phyloP scores from a whole-genome alignment of 2,329 filamentous ascomycete species.

The Pseudocercospora eumusae region DNA sequence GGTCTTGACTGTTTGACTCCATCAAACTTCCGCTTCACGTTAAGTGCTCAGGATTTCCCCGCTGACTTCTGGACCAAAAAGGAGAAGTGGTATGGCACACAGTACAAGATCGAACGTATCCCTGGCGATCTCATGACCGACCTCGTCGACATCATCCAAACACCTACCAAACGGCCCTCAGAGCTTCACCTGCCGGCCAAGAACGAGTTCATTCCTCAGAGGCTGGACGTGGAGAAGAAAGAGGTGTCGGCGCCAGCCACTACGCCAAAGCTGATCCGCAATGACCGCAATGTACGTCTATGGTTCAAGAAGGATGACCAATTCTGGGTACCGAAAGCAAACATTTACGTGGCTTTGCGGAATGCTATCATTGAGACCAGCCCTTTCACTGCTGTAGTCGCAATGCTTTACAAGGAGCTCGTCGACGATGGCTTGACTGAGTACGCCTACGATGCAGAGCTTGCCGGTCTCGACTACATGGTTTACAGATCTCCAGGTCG shows the following conservation, averaged over 20 bases:
- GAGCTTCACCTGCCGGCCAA: slow-evolving; percentile 84
- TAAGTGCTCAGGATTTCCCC: slow-evolving; percentile 81
- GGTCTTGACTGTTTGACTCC: slow-evolving; percentile 74
- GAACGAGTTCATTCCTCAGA: slow-evolving; percentile 94
- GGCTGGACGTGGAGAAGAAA: slow-evolving; percentile 92
- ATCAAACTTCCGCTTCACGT: slow-evolving; percentile 83
- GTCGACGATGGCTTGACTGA: slow-evolving; percentile 87
- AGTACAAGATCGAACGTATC: slow-evolving; percentile 82
- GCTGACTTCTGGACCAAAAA: slow-evolving; percentile 78
- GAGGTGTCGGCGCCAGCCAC: slow-evolving; percentile 74
- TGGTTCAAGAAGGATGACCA: slow-evolving; percentile 99
- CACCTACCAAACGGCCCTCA: slow-evolving; percentile 59
- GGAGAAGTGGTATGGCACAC: slow-evolving; percentile 97
- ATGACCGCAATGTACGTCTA: slow-evolving; percentile 75
- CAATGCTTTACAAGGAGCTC: slow-evolving; percentile 77
- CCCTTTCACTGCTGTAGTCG: slow-evolving; percentile 75
- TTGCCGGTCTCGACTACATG: slow-evolving; percentile 83
- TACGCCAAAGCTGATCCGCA: slow-evolving; percentile 77
- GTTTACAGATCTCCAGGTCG: slow-evolving; percentile 73
- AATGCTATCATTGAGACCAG: slow-evolving; percentile 79
- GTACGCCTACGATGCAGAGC: slow-evolving; percentile 93
- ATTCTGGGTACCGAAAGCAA: slow-evolving; percentile 97
- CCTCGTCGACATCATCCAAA: slow-evolving; percentile 63
- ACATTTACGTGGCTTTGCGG: slow-evolving; percentile 75
- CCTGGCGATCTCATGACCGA: slow-evolving; percentile 72